Evolutionary conservation across 2,329 filamentous ascomycete species (phyloP).

Genomic region (Tolypocladium tropicale): DNA sequence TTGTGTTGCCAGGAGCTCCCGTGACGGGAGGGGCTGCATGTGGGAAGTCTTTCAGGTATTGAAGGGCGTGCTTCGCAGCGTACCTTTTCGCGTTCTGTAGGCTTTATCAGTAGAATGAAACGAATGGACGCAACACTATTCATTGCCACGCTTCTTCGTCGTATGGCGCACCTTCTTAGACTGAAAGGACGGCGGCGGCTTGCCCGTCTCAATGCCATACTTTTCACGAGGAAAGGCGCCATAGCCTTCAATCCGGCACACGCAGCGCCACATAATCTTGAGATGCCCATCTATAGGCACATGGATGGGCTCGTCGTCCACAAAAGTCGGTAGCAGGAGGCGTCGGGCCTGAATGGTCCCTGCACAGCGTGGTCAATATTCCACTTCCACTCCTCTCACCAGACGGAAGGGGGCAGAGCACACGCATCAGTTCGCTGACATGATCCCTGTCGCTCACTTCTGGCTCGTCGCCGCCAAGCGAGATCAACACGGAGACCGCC

Average conservation of each 20-base stretch:
- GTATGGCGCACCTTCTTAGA: conserved; percentile 31
- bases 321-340: conserved; percentile 4
- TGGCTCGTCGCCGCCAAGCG: conserved; percentile 15
- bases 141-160: background rate
- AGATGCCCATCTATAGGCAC: conserved; percentile 12
- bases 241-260: conserved; percentile 12
- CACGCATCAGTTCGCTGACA: conserved; percentile 19
- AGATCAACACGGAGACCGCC: conserved; percentile 29
- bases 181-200: conserved; percentile 24
- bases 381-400: background rate
- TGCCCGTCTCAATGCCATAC: conserved; percentile 20
- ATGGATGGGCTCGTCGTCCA: conserved; percentile 6
- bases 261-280: conserved; percentile 13
- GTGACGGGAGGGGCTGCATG: background rate
- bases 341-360: conserved; percentile 8
- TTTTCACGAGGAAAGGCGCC: conserved; percentile 18
- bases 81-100: conserved; percentile 37
- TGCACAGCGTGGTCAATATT: background rate
- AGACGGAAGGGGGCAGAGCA: background rate
- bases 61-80: conserved; percentile 37
- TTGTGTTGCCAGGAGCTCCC: background rate
- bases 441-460: conserved; percentile 15
- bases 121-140: background rate
- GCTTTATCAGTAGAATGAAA: background rate
- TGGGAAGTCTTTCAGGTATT: conserved; percentile 21